Conservation (phyloP, 352 stramenopile species). For the Phytophthora multivora region DNA sequence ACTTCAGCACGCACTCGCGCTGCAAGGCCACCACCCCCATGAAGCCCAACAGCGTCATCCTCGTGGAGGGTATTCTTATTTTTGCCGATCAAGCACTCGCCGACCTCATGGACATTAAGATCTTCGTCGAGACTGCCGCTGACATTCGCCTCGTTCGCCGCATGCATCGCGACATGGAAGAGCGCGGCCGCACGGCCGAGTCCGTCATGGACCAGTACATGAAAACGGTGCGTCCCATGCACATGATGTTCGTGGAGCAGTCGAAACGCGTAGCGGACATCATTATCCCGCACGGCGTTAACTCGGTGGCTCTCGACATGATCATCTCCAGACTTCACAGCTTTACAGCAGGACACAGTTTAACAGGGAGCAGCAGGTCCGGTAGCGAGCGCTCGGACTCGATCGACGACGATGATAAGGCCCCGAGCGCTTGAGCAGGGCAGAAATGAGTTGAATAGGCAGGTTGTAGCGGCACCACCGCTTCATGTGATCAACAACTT, state of each 20-base stretch:
- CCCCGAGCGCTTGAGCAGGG: neutral
- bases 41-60: constrained; percentile 91
- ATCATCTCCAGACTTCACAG: constrained; percentile 91
- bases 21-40: constrained; percentile 78
- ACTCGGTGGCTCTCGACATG: constrained; percentile 94
- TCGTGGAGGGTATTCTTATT: constrained; percentile 97
- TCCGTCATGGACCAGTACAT: constrained; percentile 97
- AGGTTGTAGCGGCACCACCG: constrained; percentile 20
- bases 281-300: constrained; percentile 94
- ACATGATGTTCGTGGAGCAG: constrained; percentile 98
- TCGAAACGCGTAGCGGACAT: constrained; percentile 95
- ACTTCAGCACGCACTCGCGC: constrained; percentile 95
- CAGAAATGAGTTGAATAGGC: constrained; percentile 24
- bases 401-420: constrained; percentile 37
- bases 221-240: constrained; percentile 97
- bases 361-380: constrained; percentile 45
- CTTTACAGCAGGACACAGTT: constrained; percentile 54
- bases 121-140: constrained; percentile 96
- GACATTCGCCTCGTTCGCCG: constrained; percentile 95
- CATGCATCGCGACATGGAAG: constrained; percentile 93
- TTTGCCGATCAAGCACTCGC: constrained; percentile 92
- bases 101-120: constrained; percentile 96
- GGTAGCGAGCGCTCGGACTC: constrained; percentile 57
- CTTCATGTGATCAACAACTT: constrained; percentile 27
- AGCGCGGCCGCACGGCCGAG: constrained; percentile 93